Percentiles rank a stretch among this genome's conserved stretches.
Evolutionary conservation across 176 grass and related monocot genomes (phyloP).

Genomic region (Carex littledalei): DNA sequence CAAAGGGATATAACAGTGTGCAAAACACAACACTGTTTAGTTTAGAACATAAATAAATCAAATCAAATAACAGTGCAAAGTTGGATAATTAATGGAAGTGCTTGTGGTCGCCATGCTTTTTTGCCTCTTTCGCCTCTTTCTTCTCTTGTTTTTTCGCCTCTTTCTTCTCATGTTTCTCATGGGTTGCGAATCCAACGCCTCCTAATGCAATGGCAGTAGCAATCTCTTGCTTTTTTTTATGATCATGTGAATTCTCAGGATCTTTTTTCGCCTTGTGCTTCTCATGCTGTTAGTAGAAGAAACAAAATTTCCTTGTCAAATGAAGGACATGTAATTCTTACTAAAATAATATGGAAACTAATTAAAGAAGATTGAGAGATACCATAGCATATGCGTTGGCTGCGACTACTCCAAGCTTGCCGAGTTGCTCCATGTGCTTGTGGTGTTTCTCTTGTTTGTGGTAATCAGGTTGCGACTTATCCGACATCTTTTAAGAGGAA

Average conservation of each 20-base stretch:
- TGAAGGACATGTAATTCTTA: not conserved
- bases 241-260: slow-evolving; percentile 36
- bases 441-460: slow-evolving; percentile 61
- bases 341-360: not conserved
- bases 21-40: not conserved
- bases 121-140: slow-evolving; percentile 28
- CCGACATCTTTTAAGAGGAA: not conserved
- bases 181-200: slow-evolving; percentile 40
- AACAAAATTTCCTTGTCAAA: not conserved
- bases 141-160: slow-evolving; percentile 17
- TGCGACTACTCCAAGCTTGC: slow-evolving; percentile 37
- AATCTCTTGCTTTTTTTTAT: slow-evolving; percentile 48
- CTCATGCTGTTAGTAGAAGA: slow-evolving; percentile 32
- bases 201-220: slow-evolving; percentile 42
- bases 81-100: not conserved
- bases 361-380: not conserved
- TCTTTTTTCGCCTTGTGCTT: slow-evolving; percentile 74
- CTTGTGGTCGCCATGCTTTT: not conserved
- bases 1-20: not conserved
- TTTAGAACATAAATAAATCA: not conserved
- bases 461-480: slow-evolving; percentile 33
- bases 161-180: slow-evolving; percentile 37
- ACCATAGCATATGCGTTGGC: slow-evolving; percentile 51
- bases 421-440: slow-evolving; percentile 65
- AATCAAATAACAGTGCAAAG: not conserved